These are phyloP conservation scores for Dysphania ambrosioides DNA, from an alignment of 148 eudicot genomes.

Conservation along the genomic window DNA sequence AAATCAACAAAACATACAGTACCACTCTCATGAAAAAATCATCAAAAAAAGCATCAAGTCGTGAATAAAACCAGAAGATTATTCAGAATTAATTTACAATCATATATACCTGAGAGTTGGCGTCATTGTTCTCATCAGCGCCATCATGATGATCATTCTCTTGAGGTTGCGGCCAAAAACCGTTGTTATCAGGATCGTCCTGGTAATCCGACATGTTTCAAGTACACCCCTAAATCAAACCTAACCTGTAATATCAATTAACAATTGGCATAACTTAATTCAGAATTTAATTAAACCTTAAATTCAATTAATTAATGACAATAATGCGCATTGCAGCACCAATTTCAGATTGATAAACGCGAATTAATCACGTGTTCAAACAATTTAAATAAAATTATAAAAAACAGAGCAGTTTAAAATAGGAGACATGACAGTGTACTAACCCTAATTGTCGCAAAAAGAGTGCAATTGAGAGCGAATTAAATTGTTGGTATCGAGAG, in stretches of 20 bases:
- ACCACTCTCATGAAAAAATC: no score
- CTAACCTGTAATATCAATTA: not conserved
- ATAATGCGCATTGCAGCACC: not conserved
- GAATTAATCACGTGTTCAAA: no score
- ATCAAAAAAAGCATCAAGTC: no score
- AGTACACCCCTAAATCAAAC: not conserved
- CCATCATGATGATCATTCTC: constrained; percentile 36
- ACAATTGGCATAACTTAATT: no score
- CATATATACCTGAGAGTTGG: constrained; percentile 48
- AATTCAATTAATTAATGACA: no score
- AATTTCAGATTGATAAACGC: not conserved
- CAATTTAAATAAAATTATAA: not conserved
- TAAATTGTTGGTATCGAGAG: no score
- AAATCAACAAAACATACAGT: not conserved
- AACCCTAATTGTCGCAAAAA: constrained; percentile 3
- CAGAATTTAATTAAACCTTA: no score
- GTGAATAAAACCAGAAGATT: not conserved
- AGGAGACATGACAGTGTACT: not conserved
- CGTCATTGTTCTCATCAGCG: constrained; percentile 39
- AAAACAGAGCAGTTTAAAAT: not conserved
- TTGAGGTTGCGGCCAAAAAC: constrained; percentile 38
- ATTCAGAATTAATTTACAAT: not conserved
- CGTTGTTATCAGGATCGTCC: constrained; percentile 38
- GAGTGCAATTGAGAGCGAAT: not conserved
- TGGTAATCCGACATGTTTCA: constrained; percentile 55